phyloP scores from a whole-genome alignment of 1,284 basidiomycete species.

The Peniophora sp. region DNA sequence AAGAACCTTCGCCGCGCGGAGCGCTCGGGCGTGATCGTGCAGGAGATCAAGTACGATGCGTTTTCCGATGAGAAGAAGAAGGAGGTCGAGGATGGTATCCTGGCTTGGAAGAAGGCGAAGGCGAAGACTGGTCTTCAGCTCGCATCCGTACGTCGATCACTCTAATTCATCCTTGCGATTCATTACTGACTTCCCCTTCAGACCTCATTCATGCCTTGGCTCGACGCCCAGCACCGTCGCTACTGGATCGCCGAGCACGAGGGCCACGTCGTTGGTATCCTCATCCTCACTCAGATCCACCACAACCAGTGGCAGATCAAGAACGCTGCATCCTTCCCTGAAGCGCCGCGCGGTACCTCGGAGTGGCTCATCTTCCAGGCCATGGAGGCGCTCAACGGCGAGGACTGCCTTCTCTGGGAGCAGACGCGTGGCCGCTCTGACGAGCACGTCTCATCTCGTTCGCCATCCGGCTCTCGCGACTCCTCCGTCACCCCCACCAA shows the following conservation, averaged over 20 bases:
- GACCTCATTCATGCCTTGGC: constrained; percentile 8
- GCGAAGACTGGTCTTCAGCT: constrained; percentile 30
- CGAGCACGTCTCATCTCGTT: background rate
- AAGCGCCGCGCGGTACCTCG: constrained; percentile 38
- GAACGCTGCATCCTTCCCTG: constrained; percentile 36
- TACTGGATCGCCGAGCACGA: background rate
- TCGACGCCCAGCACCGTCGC: background rate
- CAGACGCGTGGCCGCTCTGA: constrained; percentile 4
- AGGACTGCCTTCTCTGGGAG: constrained; percentile 9
- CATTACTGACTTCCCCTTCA: constrained; percentile 7
- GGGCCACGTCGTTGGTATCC: constrained; percentile 24
- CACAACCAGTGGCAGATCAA: constrained; percentile 34
- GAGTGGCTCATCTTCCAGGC: constrained; percentile 35
- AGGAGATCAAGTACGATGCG: constrained; percentile 19
- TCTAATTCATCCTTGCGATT: background rate
- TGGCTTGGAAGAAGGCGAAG: constrained; percentile 27
- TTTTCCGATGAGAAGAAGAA: constrained; percentile 27
- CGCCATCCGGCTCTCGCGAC: background rate
- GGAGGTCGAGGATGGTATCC: constrained; percentile 31
- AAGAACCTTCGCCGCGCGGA: constrained; percentile 37
- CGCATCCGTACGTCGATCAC: constrained; percentile 24
- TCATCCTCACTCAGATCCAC: constrained; percentile 34
- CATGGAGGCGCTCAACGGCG: constrained; percentile 27
- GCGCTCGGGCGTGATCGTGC: constrained; percentile 26
- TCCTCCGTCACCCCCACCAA: too few species aligned